Percentiles rank a stretch among this genome's conserved stretches.
These are phyloP conservation scores for Bipolaris sorokiniana DNA, from an alignment of 2,329 filamentous ascomycete species.

Conservation along the genomic window DNA sequence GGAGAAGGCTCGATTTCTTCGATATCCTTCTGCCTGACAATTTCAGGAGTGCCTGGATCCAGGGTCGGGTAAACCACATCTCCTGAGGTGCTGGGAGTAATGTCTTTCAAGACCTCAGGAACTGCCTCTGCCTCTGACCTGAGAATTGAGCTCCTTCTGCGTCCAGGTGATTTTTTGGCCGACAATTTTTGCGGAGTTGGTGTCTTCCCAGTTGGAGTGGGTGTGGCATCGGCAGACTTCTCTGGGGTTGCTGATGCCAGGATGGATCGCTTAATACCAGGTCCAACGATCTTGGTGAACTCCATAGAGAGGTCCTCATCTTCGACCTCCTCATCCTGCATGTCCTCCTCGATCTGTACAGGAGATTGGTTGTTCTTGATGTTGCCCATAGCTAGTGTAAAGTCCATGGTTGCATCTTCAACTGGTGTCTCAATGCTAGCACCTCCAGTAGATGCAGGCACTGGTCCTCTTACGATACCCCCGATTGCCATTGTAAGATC, in stretches of 20 bases:
- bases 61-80: constrained; percentile 33
- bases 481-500: constrained; percentile 50
- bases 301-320: constrained; percentile 60
- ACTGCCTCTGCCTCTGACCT: constrained; percentile 12
- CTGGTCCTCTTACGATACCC: constrained; percentile 36
- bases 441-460: constrained; percentile 22
- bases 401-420: constrained; percentile 50
- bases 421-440: constrained; percentile 36
- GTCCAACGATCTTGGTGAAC: constrained; percentile 56
- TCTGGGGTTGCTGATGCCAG: constrained; percentile 27
- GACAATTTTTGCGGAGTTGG: constrained; percentile 36
- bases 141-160: constrained; percentile 15
- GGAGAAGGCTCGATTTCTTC: constrained; percentile 46
- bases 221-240: constrained; percentile 19
- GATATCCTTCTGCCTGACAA: constrained; percentile 33
- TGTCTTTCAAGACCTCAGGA: constrained; percentile 22
- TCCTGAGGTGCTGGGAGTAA: constrained; percentile 36
- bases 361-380: constrained; percentile 35
- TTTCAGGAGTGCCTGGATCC: constrained; percentile 39
- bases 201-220: constrained; percentile 20
- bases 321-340: constrained; percentile 20
- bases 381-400: constrained; percentile 47
- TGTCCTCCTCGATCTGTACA: constrained; percentile 4
- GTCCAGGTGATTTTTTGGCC: constrained; percentile 32
- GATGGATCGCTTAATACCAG: constrained; percentile 46